phyloP scores from a whole-genome alignment of 2,329 filamentous ascomycete genomes.

The Claviceps fusiformis region DNA sequence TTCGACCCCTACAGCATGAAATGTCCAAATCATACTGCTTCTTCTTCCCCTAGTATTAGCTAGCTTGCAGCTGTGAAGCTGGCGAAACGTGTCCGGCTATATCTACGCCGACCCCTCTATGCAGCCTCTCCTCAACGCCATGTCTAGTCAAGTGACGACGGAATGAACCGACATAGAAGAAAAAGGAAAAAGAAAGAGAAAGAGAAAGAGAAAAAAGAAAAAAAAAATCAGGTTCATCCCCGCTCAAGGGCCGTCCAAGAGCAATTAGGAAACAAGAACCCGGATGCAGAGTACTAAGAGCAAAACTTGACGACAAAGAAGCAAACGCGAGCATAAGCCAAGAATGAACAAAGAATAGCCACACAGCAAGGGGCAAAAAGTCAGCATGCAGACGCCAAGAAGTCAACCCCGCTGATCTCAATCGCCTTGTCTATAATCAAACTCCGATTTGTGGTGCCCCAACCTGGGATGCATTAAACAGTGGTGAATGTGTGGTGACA shows the following conservation, averaged over 20 bases:
- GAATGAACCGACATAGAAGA: background rate
- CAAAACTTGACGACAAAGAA: background rate
- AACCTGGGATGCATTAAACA: background rate
- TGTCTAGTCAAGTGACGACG: slow-evolving; percentile 3
- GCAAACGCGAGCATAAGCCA: background rate
- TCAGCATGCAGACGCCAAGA: background rate
- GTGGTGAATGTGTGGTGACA: background rate
- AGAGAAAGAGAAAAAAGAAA: background rate
- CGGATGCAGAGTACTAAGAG: background rate
- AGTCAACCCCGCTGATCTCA: background rate
- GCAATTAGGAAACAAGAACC: background rate
- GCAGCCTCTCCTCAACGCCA: slow-evolving; percentile 1
- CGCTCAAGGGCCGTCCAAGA: background rate
- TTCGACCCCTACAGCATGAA: background rate
- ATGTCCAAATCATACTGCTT: background rate
- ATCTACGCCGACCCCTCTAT: background rate
- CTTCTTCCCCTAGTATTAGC: background rate
- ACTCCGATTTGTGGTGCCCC: background rate
- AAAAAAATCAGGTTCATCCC: background rate
- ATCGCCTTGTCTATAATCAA: background rate
- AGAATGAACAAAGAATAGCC: background rate
- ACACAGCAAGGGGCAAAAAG: background rate
- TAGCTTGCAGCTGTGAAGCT: slow-evolving; percentile 2
- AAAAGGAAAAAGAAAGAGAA: background rate
- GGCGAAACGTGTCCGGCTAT: background rate